These are phyloP conservation scores for Perilla frutescens DNA, from an alignment of 257 asterid genomes.

Conservation along the genomic window DNA sequence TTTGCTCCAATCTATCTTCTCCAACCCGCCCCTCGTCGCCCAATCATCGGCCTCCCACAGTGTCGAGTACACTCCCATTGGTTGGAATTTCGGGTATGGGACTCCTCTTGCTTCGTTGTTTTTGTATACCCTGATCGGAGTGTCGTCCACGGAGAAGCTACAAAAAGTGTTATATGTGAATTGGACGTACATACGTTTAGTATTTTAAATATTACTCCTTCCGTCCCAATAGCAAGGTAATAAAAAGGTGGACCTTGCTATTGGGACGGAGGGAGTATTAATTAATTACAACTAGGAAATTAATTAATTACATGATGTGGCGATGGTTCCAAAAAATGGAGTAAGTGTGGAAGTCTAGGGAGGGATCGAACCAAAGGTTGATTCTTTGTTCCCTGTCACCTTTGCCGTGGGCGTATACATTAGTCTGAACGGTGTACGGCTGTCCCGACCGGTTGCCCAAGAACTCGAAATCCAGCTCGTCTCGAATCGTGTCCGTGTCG, in stretches of 20 bases:
- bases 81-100: constrained; percentile 69
- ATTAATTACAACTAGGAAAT: too few relatives aligned
- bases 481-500: constrained; percentile 55
- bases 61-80: constrained; percentile 84
- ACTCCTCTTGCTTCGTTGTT: constrained; percentile 77
- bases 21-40: constrained; percentile 90
- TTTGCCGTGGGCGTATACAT: constrained; percentile 81
- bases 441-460: constrained; percentile 91
- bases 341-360: constrained; percentile 71
- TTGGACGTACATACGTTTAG: too few relatives aligned
- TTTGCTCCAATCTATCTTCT: constrained; percentile 87
- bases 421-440: constrained; percentile 89
- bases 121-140: constrained; percentile 79
- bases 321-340: constrained; percentile 67
- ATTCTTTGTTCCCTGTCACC: constrained; percentile 84
- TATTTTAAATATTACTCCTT: too few relatives aligned
- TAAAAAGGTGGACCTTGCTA: too few relatives aligned
- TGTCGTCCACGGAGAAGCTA: constrained; percentile 58
- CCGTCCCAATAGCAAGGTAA: too few relatives aligned
- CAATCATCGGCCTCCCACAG: constrained; percentile 97
- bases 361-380: constrained; percentile 93
- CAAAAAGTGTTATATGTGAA: too few relatives aligned
- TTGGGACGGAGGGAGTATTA: too few relatives aligned
- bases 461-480: constrained; percentile 93
- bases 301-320: constrained; percentile 52